Conservation (phyloP, 1,284 basidiomycete genomes). For the Puccinia coronata region DNA sequence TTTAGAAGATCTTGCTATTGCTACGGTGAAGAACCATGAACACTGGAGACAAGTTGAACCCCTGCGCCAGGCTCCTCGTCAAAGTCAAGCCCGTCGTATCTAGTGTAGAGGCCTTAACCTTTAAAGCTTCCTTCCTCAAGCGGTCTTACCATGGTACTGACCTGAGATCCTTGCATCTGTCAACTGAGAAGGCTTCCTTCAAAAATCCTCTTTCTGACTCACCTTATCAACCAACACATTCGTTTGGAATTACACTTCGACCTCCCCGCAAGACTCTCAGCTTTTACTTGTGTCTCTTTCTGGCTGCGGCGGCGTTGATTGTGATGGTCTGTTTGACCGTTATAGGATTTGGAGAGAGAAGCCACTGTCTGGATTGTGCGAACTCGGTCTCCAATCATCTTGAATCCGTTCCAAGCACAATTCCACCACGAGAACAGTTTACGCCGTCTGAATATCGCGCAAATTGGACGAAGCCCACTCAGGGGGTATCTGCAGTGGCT, state of each 20-base stretch:
- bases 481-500: not conserved
- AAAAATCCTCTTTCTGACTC: not conserved
- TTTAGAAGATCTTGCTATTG: not conserved
- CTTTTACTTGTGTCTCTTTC: not conserved
- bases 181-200: slow-evolving; percentile 8
- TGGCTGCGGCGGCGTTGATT: not conserved
- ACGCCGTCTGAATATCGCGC: slow-evolving; percentile 7
- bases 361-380: not conserved
- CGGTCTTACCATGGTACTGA: slow-evolving; percentile 1
- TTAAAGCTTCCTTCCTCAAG: slow-evolving; percentile 1
- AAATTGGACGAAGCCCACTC: slow-evolving; percentile 12
- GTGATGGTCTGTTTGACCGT: not conserved
- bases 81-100: not conserved
- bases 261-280: not conserved
- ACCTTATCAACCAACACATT: not conserved
- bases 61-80: not conserved
- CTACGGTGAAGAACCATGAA: not conserved
- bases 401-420: slow-evolving; percentile 21
- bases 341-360: not conserved
- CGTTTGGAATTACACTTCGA: not conserved
- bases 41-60: not conserved
- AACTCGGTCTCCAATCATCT: not conserved
- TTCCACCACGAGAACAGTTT: not conserved
- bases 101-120: not conserved
- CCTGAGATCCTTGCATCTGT: not conserved